These are phyloP conservation scores for Ulmus americana DNA, from an alignment of 331 rosid genomes.

Conservation along the genomic window DNA sequence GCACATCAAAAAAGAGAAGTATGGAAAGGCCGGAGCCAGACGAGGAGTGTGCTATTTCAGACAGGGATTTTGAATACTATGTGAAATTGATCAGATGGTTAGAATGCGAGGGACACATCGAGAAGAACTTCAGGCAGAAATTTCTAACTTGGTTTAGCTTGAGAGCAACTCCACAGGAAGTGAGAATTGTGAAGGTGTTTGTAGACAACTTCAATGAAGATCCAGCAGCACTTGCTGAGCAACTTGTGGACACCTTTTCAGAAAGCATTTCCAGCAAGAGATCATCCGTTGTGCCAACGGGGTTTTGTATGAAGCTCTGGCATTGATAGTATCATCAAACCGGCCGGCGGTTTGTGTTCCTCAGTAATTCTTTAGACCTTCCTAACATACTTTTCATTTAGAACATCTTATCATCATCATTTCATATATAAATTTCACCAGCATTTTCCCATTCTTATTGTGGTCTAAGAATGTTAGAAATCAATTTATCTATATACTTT, in stretches of 20 bases:
- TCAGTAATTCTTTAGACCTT: slow-evolving; percentile 43
- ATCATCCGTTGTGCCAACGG: slow-evolving; percentile 58
- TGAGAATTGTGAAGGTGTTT: slow-evolving; percentile 75
- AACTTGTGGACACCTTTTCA: slow-evolving; percentile 84
- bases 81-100: slow-evolving; percentile 83
- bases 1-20: slow-evolving; percentile 68
- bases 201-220: slow-evolving; percentile 69
- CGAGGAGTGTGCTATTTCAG: slow-evolving; percentile 40
- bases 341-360: slow-evolving; percentile 23
- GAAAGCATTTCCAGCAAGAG: slow-evolving; percentile 68
- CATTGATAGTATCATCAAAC: slow-evolving; percentile 42
- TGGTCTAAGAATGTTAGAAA: slow-evolving; percentile 34
- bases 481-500: neutral
- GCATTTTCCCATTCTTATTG: slow-evolving; percentile 41
- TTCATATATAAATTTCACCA: slow-evolving; percentile 32
- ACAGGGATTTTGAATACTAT: slow-evolving; percentile 67
- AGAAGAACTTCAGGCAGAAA: slow-evolving; percentile 88
- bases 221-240: slow-evolving; percentile 90
- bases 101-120: slow-evolving; percentile 92
- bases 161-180: slow-evolving; percentile 74
- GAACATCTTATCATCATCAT: slow-evolving; percentile 19
- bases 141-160: slow-evolving; percentile 94
- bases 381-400: slow-evolving; percentile 39
- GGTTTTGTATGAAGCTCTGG: slow-evolving; percentile 96
- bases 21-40: slow-evolving; percentile 49